Base-by-base conservation (phyloP, 2,329 filamentous ascomycete species). In the Didymella pomorum region DNA sequence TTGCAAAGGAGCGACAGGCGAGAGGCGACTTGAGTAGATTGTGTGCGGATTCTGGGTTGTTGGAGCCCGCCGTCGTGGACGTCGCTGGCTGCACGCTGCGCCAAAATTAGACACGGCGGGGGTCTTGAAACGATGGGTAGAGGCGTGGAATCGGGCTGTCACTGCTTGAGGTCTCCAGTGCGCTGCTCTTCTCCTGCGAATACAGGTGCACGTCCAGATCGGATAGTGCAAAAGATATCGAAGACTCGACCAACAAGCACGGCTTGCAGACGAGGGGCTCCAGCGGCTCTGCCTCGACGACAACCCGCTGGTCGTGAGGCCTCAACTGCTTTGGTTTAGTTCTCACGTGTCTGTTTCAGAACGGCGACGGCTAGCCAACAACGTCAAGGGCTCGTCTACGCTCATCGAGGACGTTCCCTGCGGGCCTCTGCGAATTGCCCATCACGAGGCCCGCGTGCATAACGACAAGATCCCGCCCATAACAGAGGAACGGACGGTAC, bases 251-350 rank as follows among this genome's bases (percentile, higher is more conserved):
- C 35, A 47, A 56, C 60, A 39, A 35, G 52, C 45, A 51, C 29
- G 29, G 29, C 29, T 31, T 16, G 29, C 29, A 31, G 29, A 52
- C 58, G 62, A 67, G 62, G 58, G 67, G 62, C 61, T 31, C 29
- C 29, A 31, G 29, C 29, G 63, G 59, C 60, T 66, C 58, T 61
- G 48, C 60, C 63, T 58, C 56, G 46, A 61, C 29, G 39, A 52
- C 57, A 43, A 60, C 56, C 58, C 58, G 60, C 55, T 62, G 60
- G 49, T 52, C 39, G 56, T 50, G 50, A 61, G 43, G 58, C 63
- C 66, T 58, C 59, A 35, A 43, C 67, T 56, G 47, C 58, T 65
- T 70, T 62, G 54, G 56, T 52, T 52, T 65, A 65, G 67, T 52
- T 57, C 55, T 57, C 55, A 57, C 55, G 55, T 57, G 51, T 43